Evolutionary conservation across 768 basidiomycete genomes (phyloP).

Genomic region (Psilocybe tampanensis): DNA sequence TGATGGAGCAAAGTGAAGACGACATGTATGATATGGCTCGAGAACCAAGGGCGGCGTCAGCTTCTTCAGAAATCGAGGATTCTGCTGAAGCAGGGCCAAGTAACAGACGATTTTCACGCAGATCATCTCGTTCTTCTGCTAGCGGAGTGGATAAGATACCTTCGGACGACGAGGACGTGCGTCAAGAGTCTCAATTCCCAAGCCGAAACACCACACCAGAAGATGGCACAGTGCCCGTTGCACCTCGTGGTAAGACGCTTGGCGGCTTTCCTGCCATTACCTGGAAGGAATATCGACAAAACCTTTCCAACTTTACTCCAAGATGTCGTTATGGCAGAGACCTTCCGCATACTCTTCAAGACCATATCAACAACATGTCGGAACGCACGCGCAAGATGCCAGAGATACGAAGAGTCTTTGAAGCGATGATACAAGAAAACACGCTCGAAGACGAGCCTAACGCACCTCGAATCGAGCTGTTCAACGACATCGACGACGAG

Average conservation of each 20-base stretch:
- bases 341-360: conserved; percentile 66
- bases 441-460: conserved; percentile 67
- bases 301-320: conserved; percentile 34
- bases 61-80: not conserved
- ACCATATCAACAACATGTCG: conserved; percentile 61
- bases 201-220: conserved; percentile 24
- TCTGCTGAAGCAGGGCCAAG: conserved; percentile 1
- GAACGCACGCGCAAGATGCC: conserved; percentile 39
- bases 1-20: no score
- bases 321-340: conserved; percentile 44
- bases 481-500: conserved; percentile 70
- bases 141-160: not conserved
- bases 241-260: conserved; percentile 18
- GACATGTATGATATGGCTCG: no score
- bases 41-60: no score
- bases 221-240: not conserved
- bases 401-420: conserved; percentile 56
- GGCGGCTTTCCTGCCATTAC: conserved; percentile 40
- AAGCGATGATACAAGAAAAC: conserved; percentile 65
- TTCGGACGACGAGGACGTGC: conserved; percentile 2
- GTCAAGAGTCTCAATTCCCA: conserved; percentile 5
- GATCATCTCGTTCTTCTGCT: conserved; percentile 14
- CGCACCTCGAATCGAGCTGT: conserved; percentile 67
- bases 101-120: conserved; percentile 1
- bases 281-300: conserved; percentile 38